Percentiles rank a stretch among this genome's conserved stretches.
phyloP scores from a whole-genome alignment of 345 rosid species.

The Cardiospermum halicacabum region DNA sequence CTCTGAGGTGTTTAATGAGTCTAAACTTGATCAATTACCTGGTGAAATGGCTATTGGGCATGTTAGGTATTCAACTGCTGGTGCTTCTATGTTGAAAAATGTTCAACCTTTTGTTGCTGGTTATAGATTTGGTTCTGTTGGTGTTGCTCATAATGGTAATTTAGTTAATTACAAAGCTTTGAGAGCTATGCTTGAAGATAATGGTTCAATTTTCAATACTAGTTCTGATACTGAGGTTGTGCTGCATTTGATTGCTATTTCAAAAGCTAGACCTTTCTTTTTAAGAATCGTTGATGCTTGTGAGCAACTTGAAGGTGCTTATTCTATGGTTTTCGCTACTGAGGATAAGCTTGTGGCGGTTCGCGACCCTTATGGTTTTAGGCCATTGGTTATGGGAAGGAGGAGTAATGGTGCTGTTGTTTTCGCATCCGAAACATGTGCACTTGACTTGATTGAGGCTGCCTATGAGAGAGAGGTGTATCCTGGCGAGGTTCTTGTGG shows the following conservation, averaged over 20 bases:
- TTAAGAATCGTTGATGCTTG: slow-evolving; percentile 90
- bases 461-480: slow-evolving; percentile 84
- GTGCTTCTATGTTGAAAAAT: slow-evolving; percentile 87
- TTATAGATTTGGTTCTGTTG: slow-evolving; percentile 77
- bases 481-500: slow-evolving; percentile 89
- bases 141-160: slow-evolving; percentile 95
- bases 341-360: slow-evolving; percentile 94
- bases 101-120: slow-evolving; percentile 99
- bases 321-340: slow-evolving; percentile 89
- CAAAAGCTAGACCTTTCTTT: slow-evolving; percentile 86
- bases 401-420: slow-evolving; percentile 91
- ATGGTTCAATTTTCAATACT: slow-evolving; percentile 89
- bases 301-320: slow-evolving; percentile 84
- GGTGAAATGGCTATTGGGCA: slow-evolving; percentile 89
- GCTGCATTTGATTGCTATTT: slow-evolving; percentile 87
- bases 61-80: slow-evolving; percentile 95
- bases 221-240: slow-evolving; percentile 97
- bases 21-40: slow-evolving; percentile 81
- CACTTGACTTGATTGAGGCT: slow-evolving; percentile 96
- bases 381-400: slow-evolving; percentile 95
- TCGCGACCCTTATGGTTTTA: slow-evolving; percentile 83
- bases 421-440: slow-evolving; percentile 94
- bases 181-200: slow-evolving; percentile 71
- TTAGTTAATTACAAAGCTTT: slow-evolving; percentile 69
- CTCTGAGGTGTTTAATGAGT: slow-evolving; percentile 81